A percentile compares a stretch with the other conserved stretches of the same genome.
These are phyloP conservation scores for Suillus paluster DNA, from an alignment of 768 basidiomycete species.

Conservation along the genomic window DNA sequence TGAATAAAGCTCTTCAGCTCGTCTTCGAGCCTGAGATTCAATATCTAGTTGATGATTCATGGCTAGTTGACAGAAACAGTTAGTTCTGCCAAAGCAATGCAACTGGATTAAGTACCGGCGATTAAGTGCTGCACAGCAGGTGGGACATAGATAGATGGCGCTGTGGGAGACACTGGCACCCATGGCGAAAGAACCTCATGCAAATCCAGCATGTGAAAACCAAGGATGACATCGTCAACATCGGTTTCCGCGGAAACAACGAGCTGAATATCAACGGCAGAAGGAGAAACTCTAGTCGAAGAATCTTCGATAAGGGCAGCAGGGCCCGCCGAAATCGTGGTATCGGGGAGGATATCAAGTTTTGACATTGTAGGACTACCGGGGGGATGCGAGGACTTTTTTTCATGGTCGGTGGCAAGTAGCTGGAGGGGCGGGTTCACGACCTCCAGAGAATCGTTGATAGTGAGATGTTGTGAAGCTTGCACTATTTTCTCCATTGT, in stretches of 20 bases:
- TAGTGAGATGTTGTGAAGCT: background rate
- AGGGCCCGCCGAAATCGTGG: background rate
- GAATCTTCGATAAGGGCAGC: too few relatives aligned
- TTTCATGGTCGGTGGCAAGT: background rate
- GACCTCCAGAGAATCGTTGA: background rate
- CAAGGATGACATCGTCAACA: conserved; percentile 9
- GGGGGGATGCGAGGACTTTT: background rate
- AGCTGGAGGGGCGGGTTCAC: background rate
- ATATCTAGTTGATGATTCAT: conserved; percentile 40
- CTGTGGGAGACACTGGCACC: conserved; percentile 27
- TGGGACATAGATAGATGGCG: conserved; percentile 38
- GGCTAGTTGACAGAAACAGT: conserved; percentile 14
- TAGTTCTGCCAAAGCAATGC: background rate
- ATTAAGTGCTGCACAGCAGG: conserved; percentile 39
- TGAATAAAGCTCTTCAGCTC: conserved; percentile 36
- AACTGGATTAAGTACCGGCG: conserved; percentile 30
- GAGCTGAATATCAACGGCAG: background rate
- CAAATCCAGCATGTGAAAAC: conserved; percentile 40
- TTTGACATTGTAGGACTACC: background rate
- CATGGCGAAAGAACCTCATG: conserved; percentile 40
- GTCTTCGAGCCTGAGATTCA: conserved; percentile 37
- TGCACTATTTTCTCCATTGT: background rate
- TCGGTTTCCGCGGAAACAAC: background rate
- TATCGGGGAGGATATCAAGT: background rate
- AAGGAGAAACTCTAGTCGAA: background rate